Evolutionary conservation across 179 eudicot genomes (phyloP).

Genomic region (Spergularia azorica): DNA sequence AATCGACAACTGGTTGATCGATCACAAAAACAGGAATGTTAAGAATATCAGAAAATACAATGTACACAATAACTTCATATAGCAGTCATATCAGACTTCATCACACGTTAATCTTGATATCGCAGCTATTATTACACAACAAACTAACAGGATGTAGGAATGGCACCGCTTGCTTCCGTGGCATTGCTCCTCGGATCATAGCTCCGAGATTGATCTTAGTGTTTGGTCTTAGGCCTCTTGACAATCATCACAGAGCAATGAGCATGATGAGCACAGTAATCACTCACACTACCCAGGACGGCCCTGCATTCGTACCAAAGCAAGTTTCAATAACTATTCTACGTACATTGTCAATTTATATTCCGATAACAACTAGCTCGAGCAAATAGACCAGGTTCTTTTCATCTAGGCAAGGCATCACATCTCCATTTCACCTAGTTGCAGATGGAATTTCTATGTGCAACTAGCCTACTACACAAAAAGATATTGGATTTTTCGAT

Average conservation of each 20-base stretch:
- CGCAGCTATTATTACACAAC: conserved; percentile 17
- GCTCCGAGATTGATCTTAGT: conserved; percentile 21
- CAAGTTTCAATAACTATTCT: background rate
- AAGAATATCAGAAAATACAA: no score
- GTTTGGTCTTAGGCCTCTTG: conserved; percentile 64
- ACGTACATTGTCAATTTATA: background rate
- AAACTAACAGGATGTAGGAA: background rate
- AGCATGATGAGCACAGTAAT: conserved; percentile 80
- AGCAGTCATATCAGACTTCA: background rate
- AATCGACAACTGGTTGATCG: no score
- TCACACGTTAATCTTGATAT: background rate
- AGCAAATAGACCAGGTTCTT: no score
- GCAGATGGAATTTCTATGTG: background rate
- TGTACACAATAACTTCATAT: no score
- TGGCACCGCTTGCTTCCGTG: background rate
- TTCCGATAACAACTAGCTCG: background rate
- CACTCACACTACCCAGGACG: conserved; percentile 78
- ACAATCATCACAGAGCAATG: conserved; percentile 77
- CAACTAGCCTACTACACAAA: background rate
- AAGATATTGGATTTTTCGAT: no score
- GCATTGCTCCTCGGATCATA: background rate
- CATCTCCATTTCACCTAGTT: background rate
- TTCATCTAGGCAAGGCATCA: background rate
- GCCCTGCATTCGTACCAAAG: conserved; percentile 49
- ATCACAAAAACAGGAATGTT: no score